These are phyloP conservation scores for Grosmannia clavigera DNA, from an alignment of 2,329 filamentous ascomycete species.

Conservation along the genomic window DNA sequence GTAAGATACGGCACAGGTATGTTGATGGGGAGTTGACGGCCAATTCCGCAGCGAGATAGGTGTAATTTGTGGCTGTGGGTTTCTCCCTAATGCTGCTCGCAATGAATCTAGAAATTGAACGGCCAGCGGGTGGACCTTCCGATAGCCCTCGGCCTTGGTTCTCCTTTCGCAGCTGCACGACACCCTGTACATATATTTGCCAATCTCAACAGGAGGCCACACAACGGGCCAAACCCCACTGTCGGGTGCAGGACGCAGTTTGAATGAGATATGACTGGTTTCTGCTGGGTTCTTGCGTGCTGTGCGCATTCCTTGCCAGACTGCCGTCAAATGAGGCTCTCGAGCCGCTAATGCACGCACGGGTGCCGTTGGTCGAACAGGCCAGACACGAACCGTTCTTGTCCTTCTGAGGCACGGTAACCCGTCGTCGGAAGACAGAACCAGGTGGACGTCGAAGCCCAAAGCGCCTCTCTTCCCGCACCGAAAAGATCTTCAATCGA, in stretches of 20 bases:
- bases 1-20: background rate
- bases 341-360: background rate
- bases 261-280: background rate
- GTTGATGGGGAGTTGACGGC: background rate
- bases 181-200: background rate
- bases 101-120: background rate
- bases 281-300: background rate
- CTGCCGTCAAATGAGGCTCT: background rate
- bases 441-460: background rate
- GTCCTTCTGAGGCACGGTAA: too few relatives aligned
- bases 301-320: background rate
- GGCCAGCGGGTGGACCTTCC: background rate
- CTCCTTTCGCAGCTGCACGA: background rate
- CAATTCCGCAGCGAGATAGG: background rate
- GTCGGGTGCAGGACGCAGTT: background rate
- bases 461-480: background rate
- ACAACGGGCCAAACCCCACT: background rate
- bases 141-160: background rate
- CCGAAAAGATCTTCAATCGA: background rate
- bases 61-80: background rate
- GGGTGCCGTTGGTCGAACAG: background rate
- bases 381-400: too few relatives aligned
- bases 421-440: too few relatives aligned
- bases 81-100: background rate
- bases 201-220: background rate